Evolutionary conservation across 2,329 filamentous ascomycete species (phyloP).

Genomic region (Verticillium dahliae): DNA sequence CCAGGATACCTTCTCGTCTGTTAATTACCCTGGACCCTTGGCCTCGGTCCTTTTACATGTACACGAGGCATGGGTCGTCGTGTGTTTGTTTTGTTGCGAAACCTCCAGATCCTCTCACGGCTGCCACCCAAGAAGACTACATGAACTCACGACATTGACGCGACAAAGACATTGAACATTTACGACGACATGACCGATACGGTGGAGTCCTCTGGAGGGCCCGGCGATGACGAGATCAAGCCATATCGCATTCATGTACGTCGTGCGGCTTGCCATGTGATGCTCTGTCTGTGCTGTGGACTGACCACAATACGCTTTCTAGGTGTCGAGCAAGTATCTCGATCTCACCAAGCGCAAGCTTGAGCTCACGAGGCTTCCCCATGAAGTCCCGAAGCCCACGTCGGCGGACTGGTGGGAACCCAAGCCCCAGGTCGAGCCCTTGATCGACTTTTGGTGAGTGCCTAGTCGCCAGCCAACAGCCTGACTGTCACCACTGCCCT

Average conservation of each 20-base stretch:
- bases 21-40: not conserved
- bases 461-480: not conserved
- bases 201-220: constrained; percentile 11
- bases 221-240: constrained; percentile 35
- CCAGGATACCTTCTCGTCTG: not conserved
- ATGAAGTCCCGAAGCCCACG: constrained; percentile 43
- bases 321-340: constrained; percentile 63
- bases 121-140: not conserved
- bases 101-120: not conserved
- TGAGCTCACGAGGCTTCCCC: constrained; percentile 58
- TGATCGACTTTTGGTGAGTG: constrained; percentile 58
- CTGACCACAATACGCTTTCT: not conserved
- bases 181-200: not conserved
- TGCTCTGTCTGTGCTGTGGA: not conserved
- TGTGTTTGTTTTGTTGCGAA: not conserved
- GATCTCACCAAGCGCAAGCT: constrained; percentile 62
- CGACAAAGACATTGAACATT: not conserved
- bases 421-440: constrained; percentile 54
- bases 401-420: constrained; percentile 51
- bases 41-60: not conserved
- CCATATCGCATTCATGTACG: constrained; percentile 53
- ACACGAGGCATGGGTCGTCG: not conserved
- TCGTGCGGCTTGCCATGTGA: constrained; percentile 6
- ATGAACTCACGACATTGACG: not conserved
- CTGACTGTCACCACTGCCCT: not conserved